Evolutionary conservation across 192 early-diverging fungal species (phyloP), one percentile per base, ranked within the genome.

Genomic region (Umbelopsis isabellina): DNA sequence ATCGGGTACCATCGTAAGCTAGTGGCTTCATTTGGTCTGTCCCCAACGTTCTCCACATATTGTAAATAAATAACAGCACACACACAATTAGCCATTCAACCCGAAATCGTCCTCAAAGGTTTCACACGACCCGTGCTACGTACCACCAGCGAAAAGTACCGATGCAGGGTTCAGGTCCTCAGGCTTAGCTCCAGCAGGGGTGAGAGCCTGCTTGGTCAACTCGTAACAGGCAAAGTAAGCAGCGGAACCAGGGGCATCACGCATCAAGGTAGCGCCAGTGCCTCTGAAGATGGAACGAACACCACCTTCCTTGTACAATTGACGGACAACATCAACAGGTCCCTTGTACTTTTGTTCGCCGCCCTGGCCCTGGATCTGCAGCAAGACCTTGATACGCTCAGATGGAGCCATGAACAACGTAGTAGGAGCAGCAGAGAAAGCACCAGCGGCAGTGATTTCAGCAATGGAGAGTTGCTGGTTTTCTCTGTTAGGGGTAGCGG

Each of bases 331-430:
- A 83, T 97, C 95, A 49, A 91, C 68, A 69, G 97, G 96, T 53
- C 95, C 95, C 79, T 92, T 96, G 88, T 97, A 99, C 71, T 91
- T 81, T 72, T 77, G 75, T 69, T 77, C 76, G 13, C 79, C 86
- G 44, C 85, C 87, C 21, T 85, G 76, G 16, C 85, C 83, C 82
- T 89, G 84, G 80, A 77, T 78, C 79, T 99, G 98, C 72, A 99
- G 82, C 58, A 95, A 82, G 27, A 96, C 94, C 86, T 98, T 99
- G 84, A 99, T 89, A 70, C 96, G 91, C 81, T 98, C 97, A 82
- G 91, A 92, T 47, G 97, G 97, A 23, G 94, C 91, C 88, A 97
- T 97, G 67, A 98, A 80, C 65, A 95, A 84, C 11, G 96, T 97
- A 20, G 95, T 95, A n/a, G 95, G 94, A 44, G 93, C 89, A 46